These are phyloP conservation scores for Ceratobasidium theobromae DNA, from an alignment of 1,284 basidiomycete genomes.

Conservation along the genomic window DNA sequence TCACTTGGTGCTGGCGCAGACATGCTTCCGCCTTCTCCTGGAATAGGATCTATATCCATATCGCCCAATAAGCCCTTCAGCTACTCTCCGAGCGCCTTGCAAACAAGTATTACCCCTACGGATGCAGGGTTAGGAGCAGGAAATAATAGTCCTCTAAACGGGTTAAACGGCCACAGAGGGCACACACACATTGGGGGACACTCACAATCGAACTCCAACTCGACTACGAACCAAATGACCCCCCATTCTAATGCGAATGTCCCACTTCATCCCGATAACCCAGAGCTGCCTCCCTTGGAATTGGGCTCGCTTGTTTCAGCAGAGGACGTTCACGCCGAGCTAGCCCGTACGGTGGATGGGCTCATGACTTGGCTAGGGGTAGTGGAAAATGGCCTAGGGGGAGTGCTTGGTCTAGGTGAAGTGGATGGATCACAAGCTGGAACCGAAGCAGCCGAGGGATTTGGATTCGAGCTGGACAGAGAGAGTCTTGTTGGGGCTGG, in stretches of 20 bases:
- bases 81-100: conserved; percentile 27
- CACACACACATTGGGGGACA: conserved; percentile 15
- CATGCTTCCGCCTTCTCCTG: conserved; percentile 53
- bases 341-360: conserved; percentile 76
- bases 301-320: conserved; percentile 60
- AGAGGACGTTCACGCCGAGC: conserved; percentile 67
- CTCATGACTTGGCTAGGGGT: conserved; percentile 78
- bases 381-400: conserved; percentile 69
- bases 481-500: background rate
- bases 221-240: conserved; percentile 13
- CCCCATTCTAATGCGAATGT: background rate
- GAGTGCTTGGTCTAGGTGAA: conserved; percentile 50
- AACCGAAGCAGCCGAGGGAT: conserved; percentile 20
- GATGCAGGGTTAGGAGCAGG: conserved; percentile 38
- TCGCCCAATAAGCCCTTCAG: conserved; percentile 38
- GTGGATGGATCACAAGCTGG: conserved; percentile 32
- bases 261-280: conserved; percentile 35
- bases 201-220: conserved; percentile 28
- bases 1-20: conserved; percentile 41
- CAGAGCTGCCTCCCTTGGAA: conserved; percentile 65
- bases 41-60: conserved; percentile 44
- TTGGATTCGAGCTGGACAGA: conserved; percentile 5
- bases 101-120: conserved; percentile 32
- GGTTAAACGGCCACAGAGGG: conserved; percentile 5
- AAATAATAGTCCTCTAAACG: conserved; percentile 40